Conservation (phyloP, 2,329 filamentous ascomycete genomes). For the Cladosporium velox region DNA sequence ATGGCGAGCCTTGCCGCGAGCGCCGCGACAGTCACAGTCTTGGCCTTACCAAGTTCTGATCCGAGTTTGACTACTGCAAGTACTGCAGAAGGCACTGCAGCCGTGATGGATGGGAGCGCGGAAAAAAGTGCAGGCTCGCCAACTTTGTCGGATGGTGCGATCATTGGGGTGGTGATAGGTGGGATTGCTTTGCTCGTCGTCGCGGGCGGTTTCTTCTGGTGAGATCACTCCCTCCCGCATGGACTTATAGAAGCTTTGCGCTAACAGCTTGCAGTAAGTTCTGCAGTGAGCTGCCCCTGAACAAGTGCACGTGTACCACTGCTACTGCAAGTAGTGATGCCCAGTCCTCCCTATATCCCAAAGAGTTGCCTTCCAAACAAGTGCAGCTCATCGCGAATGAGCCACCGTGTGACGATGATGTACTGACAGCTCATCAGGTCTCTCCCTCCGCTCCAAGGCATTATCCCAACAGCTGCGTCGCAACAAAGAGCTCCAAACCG, state of each 20-base stretch:
- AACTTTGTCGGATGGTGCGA: slow-evolving; percentile 42
- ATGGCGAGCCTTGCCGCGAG: slow-evolving; percentile 28
- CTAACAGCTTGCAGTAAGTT: background rate
- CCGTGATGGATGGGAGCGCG: background rate
- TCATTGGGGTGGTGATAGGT: slow-evolving; percentile 61
- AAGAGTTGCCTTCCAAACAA: too few relatives aligned
- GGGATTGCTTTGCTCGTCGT: slow-evolving; percentile 62
- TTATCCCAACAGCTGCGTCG: background rate
- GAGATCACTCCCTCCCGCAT: background rate
- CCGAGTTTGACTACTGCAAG: slow-evolving; percentile 20
- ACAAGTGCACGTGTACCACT: background rate
- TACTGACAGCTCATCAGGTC: background rate
- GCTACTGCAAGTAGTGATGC: background rate
- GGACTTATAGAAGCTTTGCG: background rate
- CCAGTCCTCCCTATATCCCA: background rate
- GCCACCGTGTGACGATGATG: background rate
- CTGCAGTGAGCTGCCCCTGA: background rate
- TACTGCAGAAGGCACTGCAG: slow-evolving; percentile 20
- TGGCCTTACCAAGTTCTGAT: background rate
- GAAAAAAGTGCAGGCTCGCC: slow-evolving; percentile 19
- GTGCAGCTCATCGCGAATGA: too few relatives aligned
- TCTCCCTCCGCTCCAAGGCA: background rate
- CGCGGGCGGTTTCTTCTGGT: slow-evolving; percentile 60
- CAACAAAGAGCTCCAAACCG: background rate
- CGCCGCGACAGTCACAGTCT: slow-evolving; percentile 25